Evolutionary conservation across 129 eudicot species (phyloP).

Genomic region (Flaveria ramosissima): DNA sequence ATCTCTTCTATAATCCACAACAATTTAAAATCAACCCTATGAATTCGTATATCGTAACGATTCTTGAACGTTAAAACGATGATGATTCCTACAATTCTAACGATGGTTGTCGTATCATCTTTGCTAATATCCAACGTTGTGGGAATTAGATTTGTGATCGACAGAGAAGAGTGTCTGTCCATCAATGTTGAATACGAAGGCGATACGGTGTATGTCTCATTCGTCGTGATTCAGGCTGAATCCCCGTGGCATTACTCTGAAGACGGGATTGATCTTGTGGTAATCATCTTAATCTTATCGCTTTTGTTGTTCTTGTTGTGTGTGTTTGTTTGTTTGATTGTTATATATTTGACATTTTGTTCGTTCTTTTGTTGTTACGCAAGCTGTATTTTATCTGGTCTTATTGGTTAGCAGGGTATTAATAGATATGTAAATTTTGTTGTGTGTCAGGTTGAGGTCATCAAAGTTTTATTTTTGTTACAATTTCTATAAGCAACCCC

Average conservation of each 20-base stretch:
- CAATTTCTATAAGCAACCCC: no score
- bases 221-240: constrained; percentile 75
- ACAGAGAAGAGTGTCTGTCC: constrained; percentile 76
- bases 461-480: background rate
- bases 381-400: no score
- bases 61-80: background rate
- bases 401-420: no score
- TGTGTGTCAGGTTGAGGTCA: no score
- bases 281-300: constrained; percentile 23
- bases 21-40: background rate
- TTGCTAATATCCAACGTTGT: constrained; percentile 31
- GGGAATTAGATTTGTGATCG: constrained; percentile 79
- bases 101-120: constrained; percentile 16
- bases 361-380: background rate
- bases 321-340: background rate
- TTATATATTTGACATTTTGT: background rate
- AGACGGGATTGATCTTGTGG: constrained; percentile 83
- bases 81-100: constrained; percentile 15
- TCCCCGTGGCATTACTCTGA: constrained; percentile 54
- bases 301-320: background rate
- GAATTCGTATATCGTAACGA: background rate
- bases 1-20: background rate
- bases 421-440: no score
- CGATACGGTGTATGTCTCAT: constrained; percentile 70
- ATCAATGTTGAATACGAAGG: constrained; percentile 67